phyloP scores from a whole-genome alignment of 768 basidiomycete genomes.

The Serendipita sp. region DNA sequence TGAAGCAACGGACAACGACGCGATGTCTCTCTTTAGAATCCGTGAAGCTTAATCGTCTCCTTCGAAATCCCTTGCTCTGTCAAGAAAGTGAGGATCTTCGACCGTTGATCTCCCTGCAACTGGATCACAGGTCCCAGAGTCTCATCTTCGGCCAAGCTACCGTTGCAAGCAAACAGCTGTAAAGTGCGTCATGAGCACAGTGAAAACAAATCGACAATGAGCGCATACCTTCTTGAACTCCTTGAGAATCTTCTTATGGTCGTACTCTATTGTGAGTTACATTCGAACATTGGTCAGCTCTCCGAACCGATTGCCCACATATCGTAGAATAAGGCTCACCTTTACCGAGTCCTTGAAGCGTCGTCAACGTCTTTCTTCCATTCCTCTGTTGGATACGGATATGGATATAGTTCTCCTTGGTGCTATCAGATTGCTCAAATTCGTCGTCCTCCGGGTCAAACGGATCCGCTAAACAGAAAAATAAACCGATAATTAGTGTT shows the following conservation, averaged over 20 bases:
- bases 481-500: background rate
- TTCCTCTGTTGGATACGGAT: conserved; percentile 98
- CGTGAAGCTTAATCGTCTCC: conserved; percentile 70
- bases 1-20: background rate
- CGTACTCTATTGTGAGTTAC: conserved; percentile 49
- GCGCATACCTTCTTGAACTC: conserved; percentile 84
- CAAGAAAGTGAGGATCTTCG: conserved; percentile 81
- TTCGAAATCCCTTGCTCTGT: conserved; percentile 64
- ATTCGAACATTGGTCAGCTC: background rate
- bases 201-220: background rate
- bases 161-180: conserved; percentile 97
- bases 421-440: conserved; percentile 44
- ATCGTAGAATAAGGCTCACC: conserved; percentile 31
- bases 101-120: conserved; percentile 93
- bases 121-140: conserved; percentile 96
- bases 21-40: conserved; percentile 39
- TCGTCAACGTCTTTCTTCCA: conserved; percentile 96
- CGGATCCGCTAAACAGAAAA: conserved; percentile 43
- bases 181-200: background rate
- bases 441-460: conserved; percentile 82
- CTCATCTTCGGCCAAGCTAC: conserved; percentile 86
- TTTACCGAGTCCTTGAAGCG: conserved; percentile 86
- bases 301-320: background rate
- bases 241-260: conserved; percentile 94
- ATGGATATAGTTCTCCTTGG: conserved; percentile 73